Base-by-base conservation (phyloP, 2,329 filamentous ascomycete genomes). In the Whalleya microplaca region DNA sequence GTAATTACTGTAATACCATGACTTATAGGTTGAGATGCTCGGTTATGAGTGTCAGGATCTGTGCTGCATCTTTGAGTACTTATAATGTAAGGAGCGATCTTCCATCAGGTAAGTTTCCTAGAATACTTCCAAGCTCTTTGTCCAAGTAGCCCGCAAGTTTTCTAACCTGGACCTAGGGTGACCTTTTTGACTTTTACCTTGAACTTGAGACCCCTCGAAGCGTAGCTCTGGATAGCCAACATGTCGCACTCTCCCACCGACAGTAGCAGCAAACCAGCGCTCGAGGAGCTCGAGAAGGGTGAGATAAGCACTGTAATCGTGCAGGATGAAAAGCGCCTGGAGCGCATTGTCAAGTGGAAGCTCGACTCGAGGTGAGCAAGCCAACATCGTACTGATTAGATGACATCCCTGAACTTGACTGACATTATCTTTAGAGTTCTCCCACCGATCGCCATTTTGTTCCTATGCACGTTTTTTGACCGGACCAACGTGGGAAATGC, bases 401-500 rank as follows among this genome's bases (percentile, higher is more conserved):
- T 10, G 9, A 12, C 10, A 12, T 16, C 32, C 18, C 20, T 21
- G 32, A 37, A 23, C 3, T 21, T 19, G 16, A 21, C 23, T 21
- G 27, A 18, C n/a, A 44, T 19, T n/a, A 20, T 53, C 53, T 21
- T 45, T 32, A 87, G 84, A 47, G 81, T 89, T 23, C 74, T 89
- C 6, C 86, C 86, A 0, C 72, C 86, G 7, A 77, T 90, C n/a
- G 80, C 85, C 0, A 65, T 89, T 0, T 74, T 90, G 1, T 88
- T 88, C 63, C 76, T 89, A 9, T 88, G 84, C 72, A 88, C 85
- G 1, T 82, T 81, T 58, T 75, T 83, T 46, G 88, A 90, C 70
- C 80, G 88, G 42, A 89, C 87, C n/a, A 91, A 90, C 67, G 85
- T 90, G 40, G 88, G 87, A 40, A 90, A 90, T 66, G 87, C 87